Evolutionary conservation across 1,139 yeast species (phyloP), one percentile per base, ranked within the genome.

Genomic region (Magnusiomyces ingens): DNA sequence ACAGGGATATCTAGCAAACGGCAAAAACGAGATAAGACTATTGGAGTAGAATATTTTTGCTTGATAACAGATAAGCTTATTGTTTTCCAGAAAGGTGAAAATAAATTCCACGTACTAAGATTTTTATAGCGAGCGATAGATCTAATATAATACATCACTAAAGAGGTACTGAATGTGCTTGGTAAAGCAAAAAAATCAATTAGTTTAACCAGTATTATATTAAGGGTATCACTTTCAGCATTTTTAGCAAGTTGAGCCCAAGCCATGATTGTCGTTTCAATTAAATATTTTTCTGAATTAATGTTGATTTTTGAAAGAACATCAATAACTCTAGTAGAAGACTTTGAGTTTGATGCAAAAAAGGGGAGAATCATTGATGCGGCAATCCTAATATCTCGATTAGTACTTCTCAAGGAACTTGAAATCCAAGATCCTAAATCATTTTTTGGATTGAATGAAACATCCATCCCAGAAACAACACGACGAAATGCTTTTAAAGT

Each of bases 71-170:
- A 76, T 52, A 82, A 78, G 43, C 93, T 79, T n/a, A 90, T 74
- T 50, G 85, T 78, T 1, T 94, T 87, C 64, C 93, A 76, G 59
- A 81, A 86, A 0, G 96, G 96, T 2, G 89, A 79, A 38, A 90
- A 71, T 17, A 93, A 68, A 63, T 85, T 87, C 72, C 75, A 73
- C 11, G 73, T 64, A 0, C 76, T 67, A 19, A 60, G 59, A 2
- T 64, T 60, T 57, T 71, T 71, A 3, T 71, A 63, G 10, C 62
- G 46, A 0, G 83, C 76, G 12, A 83, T 74, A 22, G 73, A 68
- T 19, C 77, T 67, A 19, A 86, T 67, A 52, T 81, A 80, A 61
- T 79, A 80, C 58, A 81, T 80, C 0, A 87, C 88, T 51, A 84
- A 70, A 50, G 86, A 80, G 0, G 82, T 78, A 58, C 80, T 79